A percentile compares a stretch with the other conserved stretches of the same genome.
Conservation (phyloP, 148 eudicot genomes). For the Pharnaceum exiguum region DNA sequence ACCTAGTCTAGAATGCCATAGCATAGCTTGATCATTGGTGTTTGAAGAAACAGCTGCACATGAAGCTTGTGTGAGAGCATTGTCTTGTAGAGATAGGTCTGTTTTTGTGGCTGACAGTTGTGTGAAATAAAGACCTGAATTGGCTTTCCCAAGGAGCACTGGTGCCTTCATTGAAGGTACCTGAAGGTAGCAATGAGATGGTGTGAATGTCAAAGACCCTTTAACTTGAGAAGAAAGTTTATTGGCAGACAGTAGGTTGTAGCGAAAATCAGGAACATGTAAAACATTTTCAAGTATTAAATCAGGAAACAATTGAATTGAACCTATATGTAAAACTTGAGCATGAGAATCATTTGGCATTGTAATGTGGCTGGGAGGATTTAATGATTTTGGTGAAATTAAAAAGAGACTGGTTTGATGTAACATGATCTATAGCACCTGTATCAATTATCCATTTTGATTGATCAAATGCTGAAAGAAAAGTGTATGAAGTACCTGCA, state of each 20-base stretch:
- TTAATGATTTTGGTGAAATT: neutral
- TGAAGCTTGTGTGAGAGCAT: neutral
- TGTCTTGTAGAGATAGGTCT: no score
- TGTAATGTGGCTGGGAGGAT: neutral
- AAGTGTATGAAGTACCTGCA: neutral
- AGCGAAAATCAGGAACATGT: constrained; percentile 4
- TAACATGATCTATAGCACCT: neutral
- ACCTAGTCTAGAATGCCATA: neutral
- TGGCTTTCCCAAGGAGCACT: neutral
- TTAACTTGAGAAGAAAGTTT: neutral
- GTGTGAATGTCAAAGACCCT: neutral
- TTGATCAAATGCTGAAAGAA: neutral
- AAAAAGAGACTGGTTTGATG: neutral
- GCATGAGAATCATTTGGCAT: neutral
- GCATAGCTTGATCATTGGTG: no score
- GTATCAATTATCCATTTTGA: neutral
- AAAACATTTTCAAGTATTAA: neutral
- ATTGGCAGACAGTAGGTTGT: neutral
- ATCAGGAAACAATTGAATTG: neutral
- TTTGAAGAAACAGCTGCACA: neutral
- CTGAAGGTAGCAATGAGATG: neutral
- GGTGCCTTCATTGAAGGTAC: neutral
- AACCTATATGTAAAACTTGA: neutral
- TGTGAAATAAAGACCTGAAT: neutral
- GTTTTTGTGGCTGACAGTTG: no score